Percentiles rank a stretch among this genome's conserved stretches.
phyloP scores from a whole-genome alignment of 805 yeast genomes.

The Metschnikowia shivogae region DNA sequence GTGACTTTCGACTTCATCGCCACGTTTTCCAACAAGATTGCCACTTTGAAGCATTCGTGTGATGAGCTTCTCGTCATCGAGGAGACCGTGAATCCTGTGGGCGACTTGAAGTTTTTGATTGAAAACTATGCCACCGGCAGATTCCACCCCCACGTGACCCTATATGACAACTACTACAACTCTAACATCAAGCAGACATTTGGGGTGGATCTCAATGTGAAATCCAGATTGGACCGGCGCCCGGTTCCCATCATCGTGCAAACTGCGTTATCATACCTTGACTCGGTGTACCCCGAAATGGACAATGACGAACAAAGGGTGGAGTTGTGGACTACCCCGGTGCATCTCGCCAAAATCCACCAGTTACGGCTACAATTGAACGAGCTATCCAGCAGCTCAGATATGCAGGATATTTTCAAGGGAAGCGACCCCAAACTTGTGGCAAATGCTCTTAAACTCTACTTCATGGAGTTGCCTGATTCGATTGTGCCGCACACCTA shows the following conservation, averaged over 20 bases:
- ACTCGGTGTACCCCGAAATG: conserved; percentile 64
- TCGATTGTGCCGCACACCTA: conserved; percentile 62
- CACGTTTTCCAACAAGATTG: conserved; percentile 56
- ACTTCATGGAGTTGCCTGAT: conserved; percentile 75
- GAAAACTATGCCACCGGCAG: conserved; percentile 70
- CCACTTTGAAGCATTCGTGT: conserved; percentile 52
- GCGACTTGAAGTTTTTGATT: conserved; percentile 62
- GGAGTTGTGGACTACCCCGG: conserved; percentile 64
- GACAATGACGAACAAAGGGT: conserved; percentile 65
- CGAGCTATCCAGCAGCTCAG: conserved; percentile 24
- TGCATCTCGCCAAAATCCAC: conserved; percentile 58
- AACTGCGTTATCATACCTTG: conserved; percentile 61
- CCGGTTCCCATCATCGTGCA: conserved; percentile 69
- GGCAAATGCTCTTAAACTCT: conserved; percentile 67
- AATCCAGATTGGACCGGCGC: conserved; percentile 66
- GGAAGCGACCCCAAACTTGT: conserved; percentile 52
- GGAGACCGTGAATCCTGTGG: conserved; percentile 65
- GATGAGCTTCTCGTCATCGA: conserved; percentile 63
- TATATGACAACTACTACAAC: conserved; percentile 78
- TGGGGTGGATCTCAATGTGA: conserved; percentile 71
- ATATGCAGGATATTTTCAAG: conserved; percentile 32
- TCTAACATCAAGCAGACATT: conserved; percentile 65
- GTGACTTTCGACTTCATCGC: conserved; percentile 71
- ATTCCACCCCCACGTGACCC: conserved; percentile 65
- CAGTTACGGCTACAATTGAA: conserved; percentile 54